Percentiles rank a stretch among this genome's conserved stretches.
These are phyloP conservation scores for Leucocoprinus sp. DNA, from an alignment of 768 basidiomycete species.

Conservation along the genomic window DNA sequence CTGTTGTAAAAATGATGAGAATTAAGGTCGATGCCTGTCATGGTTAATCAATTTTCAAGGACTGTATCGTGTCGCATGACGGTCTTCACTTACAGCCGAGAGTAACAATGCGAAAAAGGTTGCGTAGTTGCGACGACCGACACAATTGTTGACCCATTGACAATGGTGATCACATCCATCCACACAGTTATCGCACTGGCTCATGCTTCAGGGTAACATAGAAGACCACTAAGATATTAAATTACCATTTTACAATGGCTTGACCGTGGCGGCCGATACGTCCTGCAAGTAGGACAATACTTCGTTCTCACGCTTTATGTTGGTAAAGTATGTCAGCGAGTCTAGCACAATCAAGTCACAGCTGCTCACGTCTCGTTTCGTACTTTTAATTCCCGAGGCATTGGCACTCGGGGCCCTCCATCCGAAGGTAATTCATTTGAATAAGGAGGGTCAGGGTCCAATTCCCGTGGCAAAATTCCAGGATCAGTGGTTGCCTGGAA, in stretches of 20 bases:
- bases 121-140: slow-evolving; percentile 92
- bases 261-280: slow-evolving; percentile 87
- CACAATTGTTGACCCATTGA: slow-evolving; percentile 91
- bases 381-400: slow-evolving; percentile 78
- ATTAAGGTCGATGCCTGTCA: slow-evolving; percentile 61
- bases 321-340: neutral
- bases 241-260: slow-evolving; percentile 93
- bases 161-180: slow-evolving; percentile 93
- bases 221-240: slow-evolving; percentile 6
- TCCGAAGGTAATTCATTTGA: slow-evolving; percentile 56
- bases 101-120: slow-evolving; percentile 85
- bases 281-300: slow-evolving; percentile 89
- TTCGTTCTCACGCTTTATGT: slow-evolving; percentile 73
- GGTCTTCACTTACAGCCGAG: slow-evolving; percentile 48
- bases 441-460: slow-evolving; percentile 83
- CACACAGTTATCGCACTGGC: slow-evolving; percentile 93
- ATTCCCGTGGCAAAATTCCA: slow-evolving; percentile 81
- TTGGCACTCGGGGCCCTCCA: slow-evolving; percentile 50
- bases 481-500: slow-evolving; percentile 69
- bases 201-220: slow-evolving; percentile 1
- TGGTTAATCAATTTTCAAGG: slow-evolving; percentile 8
- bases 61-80: neutral
- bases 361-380: slow-evolving; percentile 62
- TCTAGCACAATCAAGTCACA: neutral
- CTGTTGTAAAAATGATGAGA: slow-evolving; percentile 76